These are phyloP conservation scores for Boletus patriciae DNA, from an alignment of 768 basidiomycete genomes.

Conservation along the genomic window DNA sequence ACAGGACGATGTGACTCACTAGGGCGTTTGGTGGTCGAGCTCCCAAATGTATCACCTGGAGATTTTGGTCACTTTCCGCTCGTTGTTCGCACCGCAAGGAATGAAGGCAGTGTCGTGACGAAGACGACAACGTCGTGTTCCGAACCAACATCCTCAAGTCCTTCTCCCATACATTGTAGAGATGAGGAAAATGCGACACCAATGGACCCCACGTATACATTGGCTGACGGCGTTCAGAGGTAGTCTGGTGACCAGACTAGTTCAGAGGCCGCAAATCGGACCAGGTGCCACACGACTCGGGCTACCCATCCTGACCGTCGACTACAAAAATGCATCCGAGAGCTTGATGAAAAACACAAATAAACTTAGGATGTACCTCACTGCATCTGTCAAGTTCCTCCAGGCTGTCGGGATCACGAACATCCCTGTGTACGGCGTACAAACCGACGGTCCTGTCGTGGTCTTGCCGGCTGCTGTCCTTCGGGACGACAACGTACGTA, in stretches of 20 bases:
- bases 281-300: background rate
- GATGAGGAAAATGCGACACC: too few relatives aligned
- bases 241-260: too few relatives aligned
- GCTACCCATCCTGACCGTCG: slow-evolving; percentile 3
- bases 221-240: background rate
- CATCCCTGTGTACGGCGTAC: slow-evolving; percentile 2
- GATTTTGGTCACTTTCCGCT: background rate
- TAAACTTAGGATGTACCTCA: slow-evolving; percentile 9
- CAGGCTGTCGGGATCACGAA: slow-evolving; percentile 4
- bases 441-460: slow-evolving; percentile 3
- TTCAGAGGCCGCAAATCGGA: background rate
- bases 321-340: slow-evolving; percentile 1
- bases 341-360: background rate
- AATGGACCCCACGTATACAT: background rate
- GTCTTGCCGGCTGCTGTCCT: background rate
- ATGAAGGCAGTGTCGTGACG: too few relatives aligned
- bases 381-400: slow-evolving; percentile 9
- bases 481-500: background rate
- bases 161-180: too few relatives aligned
- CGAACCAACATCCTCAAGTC: too few relatives aligned
- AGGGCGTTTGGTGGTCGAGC: background rate
- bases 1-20: slow-evolving; percentile 7
- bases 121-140: too few relatives aligned
- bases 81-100: background rate
- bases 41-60: background rate